Evolutionary conservation across 2,329 filamentous ascomycete species (phyloP).

Genomic region (Xylariaceae sp.): DNA sequence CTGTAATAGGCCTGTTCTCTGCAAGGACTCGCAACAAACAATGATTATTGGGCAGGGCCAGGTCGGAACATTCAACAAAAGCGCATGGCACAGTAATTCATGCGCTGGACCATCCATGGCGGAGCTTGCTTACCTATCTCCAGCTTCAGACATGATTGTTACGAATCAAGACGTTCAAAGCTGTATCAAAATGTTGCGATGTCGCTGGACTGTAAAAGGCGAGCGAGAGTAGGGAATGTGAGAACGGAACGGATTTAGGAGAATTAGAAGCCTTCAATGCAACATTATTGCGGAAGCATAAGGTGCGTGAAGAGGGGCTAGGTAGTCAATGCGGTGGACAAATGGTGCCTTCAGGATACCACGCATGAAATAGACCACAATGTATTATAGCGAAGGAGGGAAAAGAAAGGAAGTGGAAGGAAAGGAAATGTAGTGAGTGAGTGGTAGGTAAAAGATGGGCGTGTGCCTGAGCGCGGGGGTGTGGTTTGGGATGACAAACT

Average conservation of each 20-base stretch:
- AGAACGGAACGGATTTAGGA: neutral
- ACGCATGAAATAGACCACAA: neutral
- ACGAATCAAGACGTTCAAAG: constrained; percentile 4
- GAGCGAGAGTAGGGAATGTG: neutral
- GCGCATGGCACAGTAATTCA: neutral
- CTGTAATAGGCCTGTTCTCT: neutral
- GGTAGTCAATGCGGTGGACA: neutral
- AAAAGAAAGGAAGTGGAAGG: neutral
- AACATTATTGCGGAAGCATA: constrained; percentile 5
- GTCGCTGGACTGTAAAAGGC: neutral
- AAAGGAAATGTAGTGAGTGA: no score
- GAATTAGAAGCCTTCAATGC: neutral
- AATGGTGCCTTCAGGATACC: neutral
- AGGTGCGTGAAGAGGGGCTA: neutral
- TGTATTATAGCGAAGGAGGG: neutral
- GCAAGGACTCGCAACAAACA: no score
- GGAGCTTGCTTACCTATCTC: constrained; percentile 32
- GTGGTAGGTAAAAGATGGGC: neutral
- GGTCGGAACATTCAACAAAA: neutral
- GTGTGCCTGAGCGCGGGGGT: neutral
- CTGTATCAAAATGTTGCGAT: neutral
- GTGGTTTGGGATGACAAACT: neutral
- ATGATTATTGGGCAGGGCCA: neutral
- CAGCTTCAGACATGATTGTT: constrained; percentile 34
- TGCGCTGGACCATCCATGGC: neutral